Conservation (phyloP, 345 rosid genomes). For the Carallia pectinifolia region DNA sequence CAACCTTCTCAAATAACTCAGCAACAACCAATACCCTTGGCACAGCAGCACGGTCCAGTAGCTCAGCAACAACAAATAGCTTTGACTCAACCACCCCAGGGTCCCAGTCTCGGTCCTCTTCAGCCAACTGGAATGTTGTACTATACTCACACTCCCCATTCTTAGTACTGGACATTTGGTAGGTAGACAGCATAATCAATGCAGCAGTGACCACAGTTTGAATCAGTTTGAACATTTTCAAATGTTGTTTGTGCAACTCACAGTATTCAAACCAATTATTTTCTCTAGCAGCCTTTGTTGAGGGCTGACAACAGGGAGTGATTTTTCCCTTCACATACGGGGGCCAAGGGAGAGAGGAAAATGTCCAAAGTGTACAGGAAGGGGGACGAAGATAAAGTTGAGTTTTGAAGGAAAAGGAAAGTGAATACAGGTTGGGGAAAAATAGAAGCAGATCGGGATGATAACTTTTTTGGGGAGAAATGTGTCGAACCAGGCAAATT, state of each 20-base stretch:
- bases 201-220: not conserved
- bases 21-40: constrained; percentile 37
- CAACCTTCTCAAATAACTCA: constrained; percentile 42
- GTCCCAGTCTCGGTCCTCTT: constrained; percentile 57
- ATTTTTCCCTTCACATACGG: too few relatives aligned
- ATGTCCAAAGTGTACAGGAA: too few relatives aligned
- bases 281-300: too few relatives aligned
- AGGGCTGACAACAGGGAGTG: too few relatives aligned
- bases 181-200: constrained; percentile 15
- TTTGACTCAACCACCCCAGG: constrained; percentile 32
- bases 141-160: constrained; percentile 61
- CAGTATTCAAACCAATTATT: too few relatives aligned
- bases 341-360: too few relatives aligned
- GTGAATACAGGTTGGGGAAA: too few relatives aligned
- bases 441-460: too few relatives aligned
- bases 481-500: too few relatives aligned
- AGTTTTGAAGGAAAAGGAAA: too few relatives aligned
- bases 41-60: constrained; percentile 27
- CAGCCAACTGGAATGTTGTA: constrained; percentile 70
- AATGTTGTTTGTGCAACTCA: constrained; percentile 1
- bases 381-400: too few relatives aligned
- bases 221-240: constrained; percentile 6
- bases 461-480: too few relatives aligned
- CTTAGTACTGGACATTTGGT: constrained; percentile 32
- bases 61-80: constrained; percentile 28